A percentile compares a stretch with the other conserved stretches of the same genome.
phyloP scores from a whole-genome alignment of 2,329 filamentous ascomycete species.

The Pseudonectria foliicola region DNA sequence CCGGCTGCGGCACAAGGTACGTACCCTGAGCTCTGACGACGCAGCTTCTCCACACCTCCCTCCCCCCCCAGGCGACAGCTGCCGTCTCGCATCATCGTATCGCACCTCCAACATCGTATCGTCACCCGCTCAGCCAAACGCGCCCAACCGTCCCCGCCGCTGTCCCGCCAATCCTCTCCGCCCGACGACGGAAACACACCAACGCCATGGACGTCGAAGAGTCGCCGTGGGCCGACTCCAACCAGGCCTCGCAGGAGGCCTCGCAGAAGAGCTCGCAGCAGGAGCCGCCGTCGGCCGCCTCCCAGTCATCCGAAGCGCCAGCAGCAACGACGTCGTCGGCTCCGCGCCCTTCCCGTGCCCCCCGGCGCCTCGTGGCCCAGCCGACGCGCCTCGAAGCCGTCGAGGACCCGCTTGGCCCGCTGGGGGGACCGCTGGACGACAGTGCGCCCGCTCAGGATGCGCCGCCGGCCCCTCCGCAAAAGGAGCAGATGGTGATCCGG shows the following conservation, averaged over 20 bases:
- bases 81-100: background rate
- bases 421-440: conserved; percentile 57
- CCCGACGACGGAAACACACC: background rate
- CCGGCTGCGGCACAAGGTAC: no score
- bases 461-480: conserved; percentile 62
- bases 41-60: no score
- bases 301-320: conserved; percentile 21
- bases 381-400: conserved; percentile 72
- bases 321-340: conserved; percentile 22
- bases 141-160: conserved; percentile 2
- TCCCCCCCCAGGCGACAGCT: background rate
- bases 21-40: no score
- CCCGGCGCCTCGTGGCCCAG: conserved; percentile 63
- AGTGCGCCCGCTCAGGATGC: conserved; percentile 35
- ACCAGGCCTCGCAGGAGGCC: conserved; percentile 28
- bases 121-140: no score
- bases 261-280: conserved; percentile 17
- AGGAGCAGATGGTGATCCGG: conserved; percentile 57
- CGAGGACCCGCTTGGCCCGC: conserved; percentile 68
- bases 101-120: no score
- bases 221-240: conserved; percentile 47
- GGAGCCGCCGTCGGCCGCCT: conserved; percentile 23
- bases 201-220: conserved; percentile 43
- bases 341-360: conserved; percentile 39
- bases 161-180: background rate